These are phyloP conservation scores for Bacidia gigantensis DNA, from an alignment of 495 filamentous ascomycete genomes.

Conservation along the genomic window DNA sequence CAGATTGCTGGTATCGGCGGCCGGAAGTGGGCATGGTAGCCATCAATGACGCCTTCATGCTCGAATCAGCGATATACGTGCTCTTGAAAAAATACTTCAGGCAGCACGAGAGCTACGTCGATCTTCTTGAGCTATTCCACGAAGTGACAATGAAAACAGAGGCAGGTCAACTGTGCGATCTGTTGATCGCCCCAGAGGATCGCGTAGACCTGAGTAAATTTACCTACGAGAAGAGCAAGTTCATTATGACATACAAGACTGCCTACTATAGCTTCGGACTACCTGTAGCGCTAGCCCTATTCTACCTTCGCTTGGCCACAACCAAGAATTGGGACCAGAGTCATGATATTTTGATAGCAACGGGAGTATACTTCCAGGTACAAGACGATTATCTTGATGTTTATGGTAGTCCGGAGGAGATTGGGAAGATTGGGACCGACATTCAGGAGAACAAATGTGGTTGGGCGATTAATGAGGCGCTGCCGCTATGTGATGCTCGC, in stretches of 20 bases:
- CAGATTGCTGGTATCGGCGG: conserved; percentile 89
- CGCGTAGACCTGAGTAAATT: conserved; percentile 78
- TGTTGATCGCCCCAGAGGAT: conserved; percentile 93
- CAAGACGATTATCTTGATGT: conserved; percentile 99
- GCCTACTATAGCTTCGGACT: conserved; percentile 99
- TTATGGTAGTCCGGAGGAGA: conserved; percentile 76
- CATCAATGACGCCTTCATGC: conserved; percentile 97
- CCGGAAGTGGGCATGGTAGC: conserved; percentile 81
- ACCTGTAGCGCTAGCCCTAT: conserved; percentile 79
- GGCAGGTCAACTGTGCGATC: conserved; percentile 82
- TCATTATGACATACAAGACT: conserved; percentile 99
- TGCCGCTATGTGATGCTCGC: conserved; percentile 58
- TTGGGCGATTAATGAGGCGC: conserved; percentile 90
- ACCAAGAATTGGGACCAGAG: conserved; percentile 72
- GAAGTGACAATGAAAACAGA: conserved; percentile 87
- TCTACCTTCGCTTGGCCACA: conserved; percentile 68
- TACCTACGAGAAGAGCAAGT: conserved; percentile 85
- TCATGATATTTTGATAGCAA: conserved; percentile 87
- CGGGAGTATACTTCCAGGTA: conserved; percentile 97
- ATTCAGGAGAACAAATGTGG: conserved; percentile 99
- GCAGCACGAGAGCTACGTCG: conserved; percentile 68
- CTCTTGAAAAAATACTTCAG: conserved; percentile 90
- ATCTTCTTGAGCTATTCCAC: conserved; percentile 90
- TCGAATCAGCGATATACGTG: conserved; percentile 78
- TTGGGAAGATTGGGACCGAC: conserved; percentile 97